phyloP scores from a whole-genome alignment of 371 early-diverging fungal species.

The Mortierella sp. region DNA sequence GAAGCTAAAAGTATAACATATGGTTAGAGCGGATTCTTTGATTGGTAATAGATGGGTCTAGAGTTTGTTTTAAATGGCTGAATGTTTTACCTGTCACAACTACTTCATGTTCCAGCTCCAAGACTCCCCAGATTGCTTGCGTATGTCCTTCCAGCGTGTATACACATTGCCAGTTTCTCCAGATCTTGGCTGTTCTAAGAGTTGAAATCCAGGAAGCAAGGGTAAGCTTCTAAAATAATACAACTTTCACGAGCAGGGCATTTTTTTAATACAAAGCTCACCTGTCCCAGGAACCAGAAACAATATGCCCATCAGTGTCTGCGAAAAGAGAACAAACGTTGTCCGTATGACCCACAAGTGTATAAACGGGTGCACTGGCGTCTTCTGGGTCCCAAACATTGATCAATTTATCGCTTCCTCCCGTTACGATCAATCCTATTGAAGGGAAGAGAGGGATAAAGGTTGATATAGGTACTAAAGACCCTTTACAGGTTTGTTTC shows the following conservation, averaged over 20 bases:
- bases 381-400: slow-evolving; percentile 79
- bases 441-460: neutral
- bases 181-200: slow-evolving; percentile 85
- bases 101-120: slow-evolving; percentile 76
- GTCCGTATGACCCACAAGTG: slow-evolving; percentile 87
- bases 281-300: slow-evolving; percentile 99
- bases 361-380: slow-evolving; percentile 71
- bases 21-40: neutral
- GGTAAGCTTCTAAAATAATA: neutral
- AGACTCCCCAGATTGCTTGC: slow-evolving; percentile 93
- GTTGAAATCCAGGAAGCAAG: neutral
- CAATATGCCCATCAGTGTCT: slow-evolving; percentile 74
- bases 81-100: slow-evolving; percentile 81
- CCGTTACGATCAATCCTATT: slow-evolving; percentile 84
- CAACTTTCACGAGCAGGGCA: too few species aligned
- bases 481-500: neutral
- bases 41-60: neutral
- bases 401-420: slow-evolving; percentile 88
- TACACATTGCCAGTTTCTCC: slow-evolving; percentile 82
- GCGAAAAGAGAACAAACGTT: slow-evolving; percentile 87
- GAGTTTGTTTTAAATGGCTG: neutral
- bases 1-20: slow-evolving; percentile 68
- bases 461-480: neutral
- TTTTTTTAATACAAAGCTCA: slow-evolving; percentile 53
- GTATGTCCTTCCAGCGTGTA: slow-evolving; percentile 85